Base-by-base conservation (phyloP, 2,329 filamentous ascomycete species). In the Trichoderma endophyticum region DNA sequence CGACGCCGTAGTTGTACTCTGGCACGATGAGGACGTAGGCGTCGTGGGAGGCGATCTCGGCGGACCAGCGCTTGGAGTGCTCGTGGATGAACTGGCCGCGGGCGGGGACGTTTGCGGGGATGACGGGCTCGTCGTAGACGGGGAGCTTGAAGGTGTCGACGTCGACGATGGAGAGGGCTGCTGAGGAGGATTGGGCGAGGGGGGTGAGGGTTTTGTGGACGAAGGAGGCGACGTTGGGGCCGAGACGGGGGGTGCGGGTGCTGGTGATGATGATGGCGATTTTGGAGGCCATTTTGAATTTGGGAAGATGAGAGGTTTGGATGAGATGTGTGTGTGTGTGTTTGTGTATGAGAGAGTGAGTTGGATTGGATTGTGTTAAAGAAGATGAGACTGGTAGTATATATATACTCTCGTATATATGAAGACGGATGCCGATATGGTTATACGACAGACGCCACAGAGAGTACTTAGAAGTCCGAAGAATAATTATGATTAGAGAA, bases 1-100 rank as follows among this genome's bases (percentile, higher is more conserved):
- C 81, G n/a, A 88, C 80, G 34, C 86, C 83, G 77, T 81, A 86
- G 80, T 90, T 89, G 78, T 89, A 89, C 78, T 86, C 83, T 2
- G 83, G 81, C 18, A 82, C 79, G 62, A 86, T 81, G 62, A 86
- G 77, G 54, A 87, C 77, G 77, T 84, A 86, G 32, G 76, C 84
- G 73, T 83, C 82, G 78, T 84, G 80, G 56, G 77, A 76, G 18
- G 77, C 72, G 71, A 86, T 84, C 74, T 81, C 81, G 26, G 75
- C 77, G 70, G 78, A 82, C 85, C 85, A 86, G 4, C 75, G 77
- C 43, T 77, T 79, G 72, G 81, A 81, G 78, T 83, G 80, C 43
- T 81, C 79, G 65, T 83, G 76, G 14, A 78, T 73, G 78, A 82
- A 85, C n/a, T 70, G 67, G 70, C 60, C 72, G 4, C 57, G 57